Conservation (phyloP, 495 filamentous ascomycete genomes). For the Friedmanniomyces endolithicus region DNA sequence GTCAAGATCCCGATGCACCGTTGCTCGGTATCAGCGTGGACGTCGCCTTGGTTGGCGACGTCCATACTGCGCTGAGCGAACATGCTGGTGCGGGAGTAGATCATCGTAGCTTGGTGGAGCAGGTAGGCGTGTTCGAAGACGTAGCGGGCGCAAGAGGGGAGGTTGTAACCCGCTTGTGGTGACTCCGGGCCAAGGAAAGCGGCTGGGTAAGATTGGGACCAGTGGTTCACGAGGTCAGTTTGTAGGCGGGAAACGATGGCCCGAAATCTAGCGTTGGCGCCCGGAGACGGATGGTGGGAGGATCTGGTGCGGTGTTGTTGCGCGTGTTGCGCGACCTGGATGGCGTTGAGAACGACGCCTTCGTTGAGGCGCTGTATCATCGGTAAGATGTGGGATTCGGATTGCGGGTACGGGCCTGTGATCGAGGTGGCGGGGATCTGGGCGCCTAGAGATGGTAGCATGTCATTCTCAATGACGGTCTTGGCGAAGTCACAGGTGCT, state of each 20-base stretch:
- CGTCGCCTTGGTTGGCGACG: constrained; percentile 23
- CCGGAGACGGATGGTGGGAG: not conserved
- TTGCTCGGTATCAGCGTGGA: constrained; percentile 32
- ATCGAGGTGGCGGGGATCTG: constrained; percentile 23
- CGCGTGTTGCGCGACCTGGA: constrained; percentile 9
- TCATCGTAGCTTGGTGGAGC: constrained; percentile 1
- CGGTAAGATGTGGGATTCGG: constrained; percentile 32
- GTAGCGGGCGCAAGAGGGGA: constrained; percentile 3
- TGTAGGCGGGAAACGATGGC: constrained; percentile 8
- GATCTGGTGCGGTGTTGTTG: not conserved
- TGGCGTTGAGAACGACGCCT: constrained; percentile 6
- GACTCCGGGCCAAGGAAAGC: not conserved
- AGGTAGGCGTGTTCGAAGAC: constrained; percentile 35
- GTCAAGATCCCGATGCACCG: constrained; percentile 37
- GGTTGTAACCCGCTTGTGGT: constrained; percentile 24
- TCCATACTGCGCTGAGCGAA: constrained; percentile 33
- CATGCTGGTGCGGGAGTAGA: constrained; percentile 15
- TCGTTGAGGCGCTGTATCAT: constrained; percentile 23
- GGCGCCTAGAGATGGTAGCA: constrained; percentile 34
- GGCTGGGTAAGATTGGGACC: constrained; percentile 4
- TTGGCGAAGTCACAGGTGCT: constrained; percentile 41
- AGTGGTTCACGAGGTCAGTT: constrained; percentile 8
- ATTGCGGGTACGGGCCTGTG: constrained; percentile 29
- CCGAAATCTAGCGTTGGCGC: constrained; percentile 2
- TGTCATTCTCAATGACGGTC: constrained; percentile 36